These are phyloP conservation scores for Penicillium frequentans DNA, from an alignment of 2,329 filamentous ascomycete genomes.

Conservation along the genomic window DNA sequence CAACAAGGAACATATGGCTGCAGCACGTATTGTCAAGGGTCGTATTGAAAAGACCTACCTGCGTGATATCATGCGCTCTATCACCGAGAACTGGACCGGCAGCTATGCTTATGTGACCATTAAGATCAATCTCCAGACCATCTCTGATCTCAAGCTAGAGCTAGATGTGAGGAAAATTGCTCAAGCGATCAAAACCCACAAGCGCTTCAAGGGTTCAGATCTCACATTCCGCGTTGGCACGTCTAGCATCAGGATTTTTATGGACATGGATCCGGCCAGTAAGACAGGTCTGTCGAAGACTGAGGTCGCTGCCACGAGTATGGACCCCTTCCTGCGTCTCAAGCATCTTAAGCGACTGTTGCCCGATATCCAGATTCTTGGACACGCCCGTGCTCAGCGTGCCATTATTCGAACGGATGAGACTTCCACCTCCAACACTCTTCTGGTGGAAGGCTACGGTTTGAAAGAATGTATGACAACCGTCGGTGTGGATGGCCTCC, in stretches of 20 bases:
- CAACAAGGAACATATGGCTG: constrained; percentile 71
- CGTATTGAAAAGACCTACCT: constrained; percentile 94
- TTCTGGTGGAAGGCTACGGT: constrained; percentile 92
- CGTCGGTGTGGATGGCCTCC: constrained; percentile 78
- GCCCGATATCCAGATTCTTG: constrained; percentile 81
- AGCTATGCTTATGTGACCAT: constrained; percentile 75
- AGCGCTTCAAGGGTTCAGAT: constrained; percentile 70
- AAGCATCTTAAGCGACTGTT: constrained; percentile 82
- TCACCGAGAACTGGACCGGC: constrained; percentile 87
- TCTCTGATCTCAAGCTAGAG: constrained; percentile 79
- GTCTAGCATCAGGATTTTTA: constrained; percentile 69
- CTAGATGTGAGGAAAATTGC: constrained; percentile 73
- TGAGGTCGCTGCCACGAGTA: constrained; percentile 43
- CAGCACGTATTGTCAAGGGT: constrained; percentile 87
- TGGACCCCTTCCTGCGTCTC: constrained; percentile 59
- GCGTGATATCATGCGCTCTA: constrained; percentile 73
- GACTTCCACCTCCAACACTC: constrained; percentile 66
- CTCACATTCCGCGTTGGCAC: constrained; percentile 55
- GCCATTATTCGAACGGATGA: constrained; percentile 86
- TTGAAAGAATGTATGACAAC: constrained; percentile 89
- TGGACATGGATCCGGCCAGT: constrained; percentile 50
- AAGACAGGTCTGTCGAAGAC: constrained; percentile 42
- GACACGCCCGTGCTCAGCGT: constrained; percentile 80
- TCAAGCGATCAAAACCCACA: constrained; percentile 73
- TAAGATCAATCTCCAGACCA: constrained; percentile 74